Base-by-base conservation (phyloP, 2,329 filamentous ascomycete genomes). In the Aspergillus sp. region DNA sequence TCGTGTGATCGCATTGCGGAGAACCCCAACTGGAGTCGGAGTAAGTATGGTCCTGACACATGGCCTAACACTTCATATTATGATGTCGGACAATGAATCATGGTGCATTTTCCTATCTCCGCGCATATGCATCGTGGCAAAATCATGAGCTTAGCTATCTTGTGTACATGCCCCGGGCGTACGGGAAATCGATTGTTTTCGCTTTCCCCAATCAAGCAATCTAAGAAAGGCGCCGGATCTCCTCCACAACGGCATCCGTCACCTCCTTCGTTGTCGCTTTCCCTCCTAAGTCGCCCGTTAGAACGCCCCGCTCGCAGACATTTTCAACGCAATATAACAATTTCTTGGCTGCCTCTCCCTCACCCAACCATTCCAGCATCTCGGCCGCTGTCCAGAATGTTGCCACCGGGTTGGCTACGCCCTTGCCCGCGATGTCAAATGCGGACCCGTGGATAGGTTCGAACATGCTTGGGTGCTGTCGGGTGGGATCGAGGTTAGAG, bases 331-430 rank as follows among this genome's bases (percentile, higher is more conserved):
- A 76, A 39, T 75, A 70, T 65, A 85, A 75, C 19, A 85, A 64
- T 35, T 67, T 64, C 44, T 77, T 73, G 0, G 81, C 78, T 0
- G 79, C 81, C 4, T 74, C 68, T 30, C 75, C 71, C 45, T 81
- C 67, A 0, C 81, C 81, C n/a, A 85, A 60, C 75, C 82, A 83
- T 33, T 74, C 66, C 9, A 85, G 70, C 78, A 88, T 81, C 69
- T 85, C 83, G 5, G 82, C 80, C 0, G 79, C 82, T 1, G 81
- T 83, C 83, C 83, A 86, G 59, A 85, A 83, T 6, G 81, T 82
- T 6, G 77, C 82, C 0, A 85, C 72, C 0, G 81, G 81, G 54
- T 84, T 84, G 1, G 80, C 79, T 39, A 61, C 50, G 5, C 79
- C 80, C 54, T 79, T 77, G 3, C 82, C 81, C 1, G 77, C 78